A percentile compares a stretch with the other conserved stretches of the same genome.
Conservation (phyloP, 306 rosid species). For the Rosa lucieae region DNA sequence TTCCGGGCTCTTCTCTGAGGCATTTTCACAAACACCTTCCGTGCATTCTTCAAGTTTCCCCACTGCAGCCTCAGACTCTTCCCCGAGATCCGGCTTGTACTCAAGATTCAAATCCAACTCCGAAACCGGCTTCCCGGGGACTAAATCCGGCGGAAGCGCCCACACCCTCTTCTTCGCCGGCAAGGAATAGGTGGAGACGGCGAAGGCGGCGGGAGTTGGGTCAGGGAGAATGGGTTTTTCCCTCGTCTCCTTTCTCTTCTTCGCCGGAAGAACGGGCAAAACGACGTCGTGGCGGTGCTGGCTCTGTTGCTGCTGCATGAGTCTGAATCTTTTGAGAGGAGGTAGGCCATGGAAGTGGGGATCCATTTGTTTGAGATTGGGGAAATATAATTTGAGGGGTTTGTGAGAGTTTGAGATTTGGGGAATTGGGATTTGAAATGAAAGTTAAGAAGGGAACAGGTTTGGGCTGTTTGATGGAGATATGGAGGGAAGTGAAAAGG, state of each 20-base stretch:
- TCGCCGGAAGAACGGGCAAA: conserved; percentile 45
- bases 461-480: background rate
- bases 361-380: conserved; percentile 38
- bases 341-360: conserved; percentile 48
- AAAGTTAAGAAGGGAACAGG: background rate
- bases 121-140: conserved; percentile 2
- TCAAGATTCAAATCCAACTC: conserved; percentile 61
- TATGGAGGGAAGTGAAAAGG: background rate
- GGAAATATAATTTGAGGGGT: background rate
- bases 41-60: conserved; percentile 6
- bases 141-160: conserved; percentile 45
- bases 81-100: conserved; percentile 35
- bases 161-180: conserved; percentile 82
- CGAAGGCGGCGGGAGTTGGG: conserved; percentile 1
- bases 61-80: background rate
- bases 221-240: conserved; percentile 15
- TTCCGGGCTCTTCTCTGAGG: background rate
- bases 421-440: conserved; percentile 9
- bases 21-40: background rate
- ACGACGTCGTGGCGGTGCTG: conserved; percentile 1
- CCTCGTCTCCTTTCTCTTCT: conserved; percentile 69
- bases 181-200: conserved; percentile 34
- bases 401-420: background rate
- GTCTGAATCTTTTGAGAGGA: conserved; percentile 61
- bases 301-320: conserved; percentile 56